These are phyloP conservation scores for Diaporthe eres DNA, from an alignment of 2,329 filamentous ascomycete genomes.

Conservation along the genomic window DNA sequence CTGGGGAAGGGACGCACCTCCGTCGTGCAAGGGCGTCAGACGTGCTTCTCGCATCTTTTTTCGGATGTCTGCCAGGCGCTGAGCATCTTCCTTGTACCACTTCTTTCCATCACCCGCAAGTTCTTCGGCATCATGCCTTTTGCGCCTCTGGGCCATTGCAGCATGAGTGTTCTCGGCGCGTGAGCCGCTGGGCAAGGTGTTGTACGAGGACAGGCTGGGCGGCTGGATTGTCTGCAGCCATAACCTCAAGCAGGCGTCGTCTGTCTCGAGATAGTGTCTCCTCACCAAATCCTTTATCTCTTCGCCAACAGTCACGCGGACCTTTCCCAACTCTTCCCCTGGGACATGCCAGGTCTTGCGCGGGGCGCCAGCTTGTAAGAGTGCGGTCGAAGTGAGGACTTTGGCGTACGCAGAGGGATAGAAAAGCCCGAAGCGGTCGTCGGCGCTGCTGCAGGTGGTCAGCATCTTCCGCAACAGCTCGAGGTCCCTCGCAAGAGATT, in stretches of 20 bases:
- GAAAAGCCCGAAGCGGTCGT: not conserved
- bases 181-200: constrained; percentile 18
- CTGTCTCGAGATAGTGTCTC: constrained; percentile 46
- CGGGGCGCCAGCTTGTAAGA: not conserved
- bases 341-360: not conserved
- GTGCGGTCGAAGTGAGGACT: not conserved
- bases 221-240: constrained; percentile 42
- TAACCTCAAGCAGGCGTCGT: constrained; percentile 41
- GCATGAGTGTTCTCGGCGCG: not conserved
- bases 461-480: constrained; percentile 48
- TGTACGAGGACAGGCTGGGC: constrained; percentile 20
- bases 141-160: constrained; percentile 3
- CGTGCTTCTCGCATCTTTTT: not conserved
- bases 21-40: constrained; percentile 18
- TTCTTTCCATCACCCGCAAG: constrained; percentile 14
- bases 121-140: not conserved
- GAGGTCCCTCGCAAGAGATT: constrained; percentile 47
- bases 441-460: constrained; percentile 42
- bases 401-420: not conserved
- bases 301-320: constrained; percentile 37
- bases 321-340: not conserved
- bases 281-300: constrained; percentile 44
- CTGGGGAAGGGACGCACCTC: constrained; percentile 12
- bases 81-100: constrained; percentile 32
- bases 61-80: constrained; percentile 17